These are phyloP conservation scores for Macrolepiota albuminosa DNA, from an alignment of 768 basidiomycete species.

Conservation along the genomic window DNA sequence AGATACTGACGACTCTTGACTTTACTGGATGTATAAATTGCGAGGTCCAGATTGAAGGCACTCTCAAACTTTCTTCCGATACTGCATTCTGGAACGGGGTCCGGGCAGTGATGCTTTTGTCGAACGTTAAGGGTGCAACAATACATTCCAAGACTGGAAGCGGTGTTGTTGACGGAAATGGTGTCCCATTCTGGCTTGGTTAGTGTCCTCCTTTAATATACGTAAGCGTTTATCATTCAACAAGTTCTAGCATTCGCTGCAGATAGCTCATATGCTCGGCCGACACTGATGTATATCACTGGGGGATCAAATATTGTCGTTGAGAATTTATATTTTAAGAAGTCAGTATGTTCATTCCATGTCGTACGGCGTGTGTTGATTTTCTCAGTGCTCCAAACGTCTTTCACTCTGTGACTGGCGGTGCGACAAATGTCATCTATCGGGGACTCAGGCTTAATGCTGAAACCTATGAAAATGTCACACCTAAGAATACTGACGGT, in stretches of 20 bases:
- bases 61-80: conserved; percentile 23
- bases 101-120: conserved; percentile 18
- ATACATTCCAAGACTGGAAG: conserved; percentile 24
- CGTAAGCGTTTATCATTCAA: not conserved
- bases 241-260: conserved; percentile 19
- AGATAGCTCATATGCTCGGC: conserved; percentile 23
- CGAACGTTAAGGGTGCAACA: conserved; percentile 18
- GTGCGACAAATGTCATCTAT: conserved; percentile 23
- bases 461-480: conserved; percentile 19
- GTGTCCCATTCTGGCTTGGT: conserved; percentile 26
- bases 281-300: conserved; percentile 23
- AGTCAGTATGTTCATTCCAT: conserved; percentile 7
- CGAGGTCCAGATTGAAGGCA: conserved; percentile 27
- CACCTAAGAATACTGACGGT: conserved; percentile 27
- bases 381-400: conserved; percentile 19
- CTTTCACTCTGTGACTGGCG: conserved; percentile 25
- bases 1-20: conserved; percentile 22
- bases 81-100: conserved; percentile 25
- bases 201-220: not conserved
- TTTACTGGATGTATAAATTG: conserved; percentile 26
- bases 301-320: conserved; percentile 24
- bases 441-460: conserved; percentile 21
- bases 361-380: not conserved
- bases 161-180: conserved; percentile 27
- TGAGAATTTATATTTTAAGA: conserved; percentile 24